Base-by-base conservation (phyloP, 768 basidiomycete genomes). In the Russula brevipes region DNA sequence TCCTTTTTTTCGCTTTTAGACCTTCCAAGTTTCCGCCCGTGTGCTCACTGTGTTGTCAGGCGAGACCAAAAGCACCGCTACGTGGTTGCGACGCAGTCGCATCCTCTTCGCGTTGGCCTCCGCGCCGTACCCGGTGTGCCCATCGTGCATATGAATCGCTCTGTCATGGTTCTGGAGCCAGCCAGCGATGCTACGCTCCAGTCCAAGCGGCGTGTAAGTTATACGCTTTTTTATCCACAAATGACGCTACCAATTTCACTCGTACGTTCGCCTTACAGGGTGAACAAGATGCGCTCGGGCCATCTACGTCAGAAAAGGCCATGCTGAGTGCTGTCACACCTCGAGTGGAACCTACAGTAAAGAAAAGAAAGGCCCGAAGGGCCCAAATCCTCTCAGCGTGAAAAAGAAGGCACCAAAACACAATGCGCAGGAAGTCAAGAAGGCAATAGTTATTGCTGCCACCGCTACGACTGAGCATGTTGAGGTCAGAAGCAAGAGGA, bases 111-210 rank as follows among this genome's bases (percentile, higher is more conserved):
- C 4, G 74, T 76, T 33, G 77, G 79, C 60, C 78, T 98, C 51
- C 85, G 94, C 16, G 73, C 72, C 4, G 81, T 97, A 44, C 89
- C 94, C 10, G 95, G 85, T 1, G 86, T 93, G 0, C 97, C 97
- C 0, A 82, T 98, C 64, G 78, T 98, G 44, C 95, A 97, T 73
- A 81, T 97, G 64, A 95, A 93, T 70, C 89, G 91, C 38, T 85
- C 91, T 1, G 96, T 98, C 11, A 86, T 97, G 83, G 85, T 99
- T 19, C 81, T 98, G 31, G 94, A 96, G 73, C 92, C 93, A 7
- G 91, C 93, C 0, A 91, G 89, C 66, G 85, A 90, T 60, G 79
- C 79, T 3, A 98, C 94, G 1, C 70, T 93, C 11, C 72, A 78
- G 57, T 80, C 79, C 49, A 98, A 98, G 73, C 79, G 80, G 56